Conservation (phyloP, 768 basidiomycete species). For the Mycena sanguinolenta region DNA sequence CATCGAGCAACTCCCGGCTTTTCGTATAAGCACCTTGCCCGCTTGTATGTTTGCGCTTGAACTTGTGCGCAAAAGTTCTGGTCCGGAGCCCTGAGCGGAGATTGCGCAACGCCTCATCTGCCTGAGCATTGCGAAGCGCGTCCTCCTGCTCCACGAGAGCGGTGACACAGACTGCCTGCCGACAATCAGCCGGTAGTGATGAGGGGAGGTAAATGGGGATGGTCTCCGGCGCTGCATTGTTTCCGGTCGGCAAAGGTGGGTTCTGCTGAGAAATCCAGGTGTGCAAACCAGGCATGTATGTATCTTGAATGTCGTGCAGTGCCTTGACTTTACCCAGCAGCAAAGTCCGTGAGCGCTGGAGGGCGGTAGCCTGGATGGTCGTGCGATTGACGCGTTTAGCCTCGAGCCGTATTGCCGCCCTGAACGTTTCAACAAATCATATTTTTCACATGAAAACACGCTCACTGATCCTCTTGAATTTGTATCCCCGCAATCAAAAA, state of each 20-base stretch:
- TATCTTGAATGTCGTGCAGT: not conserved
- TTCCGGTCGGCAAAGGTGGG: not conserved
- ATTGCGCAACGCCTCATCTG: slow-evolving; percentile 31
- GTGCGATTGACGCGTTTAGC: not conserved
- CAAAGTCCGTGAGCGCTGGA: not conserved
- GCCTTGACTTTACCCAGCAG: not conserved
- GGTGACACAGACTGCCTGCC: slow-evolving; percentile 17
- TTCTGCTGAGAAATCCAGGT: not conserved
- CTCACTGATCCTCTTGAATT: slow-evolving; percentile 27
- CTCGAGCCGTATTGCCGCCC: not conserved
- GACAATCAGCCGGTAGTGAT: slow-evolving; percentile 12
- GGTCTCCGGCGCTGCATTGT: slow-evolving; percentile 28
- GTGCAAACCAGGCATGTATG: not conserved
- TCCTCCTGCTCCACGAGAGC: slow-evolving; percentile 37
- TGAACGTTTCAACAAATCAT: not conserved
- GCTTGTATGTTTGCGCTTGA: slow-evolving; percentile 31
- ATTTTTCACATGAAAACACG: not conserved
- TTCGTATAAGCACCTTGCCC: slow-evolving; percentile 37
- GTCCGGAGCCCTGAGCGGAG: slow-evolving; percentile 36
- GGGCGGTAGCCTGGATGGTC: slow-evolving; percentile 1
- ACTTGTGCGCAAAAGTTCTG: slow-evolving; percentile 30
- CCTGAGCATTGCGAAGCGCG: slow-evolving; percentile 37
- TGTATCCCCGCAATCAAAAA: slow-evolving; percentile 33
- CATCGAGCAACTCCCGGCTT: slow-evolving; percentile 24
- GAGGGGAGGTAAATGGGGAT: slow-evolving; percentile 39